A percentile compares a stretch with the other conserved stretches of the same genome.
Conservation (phyloP, 2,329 filamentous ascomycete genomes). For the Penicillium capsulatum region DNA sequence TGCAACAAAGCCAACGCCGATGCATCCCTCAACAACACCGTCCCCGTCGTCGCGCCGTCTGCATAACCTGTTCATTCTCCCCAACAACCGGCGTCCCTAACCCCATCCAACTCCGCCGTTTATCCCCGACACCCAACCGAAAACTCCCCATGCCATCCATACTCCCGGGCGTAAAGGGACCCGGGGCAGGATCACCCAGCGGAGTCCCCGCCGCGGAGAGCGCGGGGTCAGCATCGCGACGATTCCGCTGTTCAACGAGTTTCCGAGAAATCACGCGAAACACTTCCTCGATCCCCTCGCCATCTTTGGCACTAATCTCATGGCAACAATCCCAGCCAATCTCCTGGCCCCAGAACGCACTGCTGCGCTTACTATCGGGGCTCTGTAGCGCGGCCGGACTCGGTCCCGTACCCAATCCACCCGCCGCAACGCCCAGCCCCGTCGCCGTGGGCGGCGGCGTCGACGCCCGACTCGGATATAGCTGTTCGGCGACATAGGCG, state of each 20-base stretch:
- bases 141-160: slow-evolving; percentile 55
- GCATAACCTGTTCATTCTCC: slow-evolving; percentile 30
- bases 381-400: slow-evolving; percentile 29
- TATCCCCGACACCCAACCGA: slow-evolving; percentile 55
- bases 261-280: slow-evolving; percentile 88
- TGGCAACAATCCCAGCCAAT: slow-evolving; percentile 96
- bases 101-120: slow-evolving; percentile 63
- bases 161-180: slow-evolving; percentile 48
- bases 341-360: slow-evolving; percentile 73
- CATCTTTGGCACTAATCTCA: slow-evolving; percentile 89
- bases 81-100: slow-evolving; percentile 50
- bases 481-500: slow-evolving; percentile 88
- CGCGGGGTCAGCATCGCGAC: slow-evolving; percentile 48
- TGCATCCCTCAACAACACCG: slow-evolving; percentile 38
- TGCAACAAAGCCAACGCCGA: background rate
- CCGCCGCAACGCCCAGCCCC: slow-evolving; percentile 18
- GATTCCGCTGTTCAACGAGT: slow-evolving; percentile 65
- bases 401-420: slow-evolving; percentile 21
- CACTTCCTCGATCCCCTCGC: slow-evolving; percentile 94
- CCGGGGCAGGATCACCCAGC: slow-evolving; percentile 30
- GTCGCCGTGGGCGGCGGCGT: slow-evolving; percentile 64
- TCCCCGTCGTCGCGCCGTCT: slow-evolving; percentile 33
- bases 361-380: slow-evolving; percentile 45
- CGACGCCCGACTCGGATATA: slow-evolving; percentile 65
- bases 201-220: slow-evolving; percentile 46